Base-by-base conservation (phyloP, 306 rosid genomes). In the Trifolium fragiferum region DNA sequence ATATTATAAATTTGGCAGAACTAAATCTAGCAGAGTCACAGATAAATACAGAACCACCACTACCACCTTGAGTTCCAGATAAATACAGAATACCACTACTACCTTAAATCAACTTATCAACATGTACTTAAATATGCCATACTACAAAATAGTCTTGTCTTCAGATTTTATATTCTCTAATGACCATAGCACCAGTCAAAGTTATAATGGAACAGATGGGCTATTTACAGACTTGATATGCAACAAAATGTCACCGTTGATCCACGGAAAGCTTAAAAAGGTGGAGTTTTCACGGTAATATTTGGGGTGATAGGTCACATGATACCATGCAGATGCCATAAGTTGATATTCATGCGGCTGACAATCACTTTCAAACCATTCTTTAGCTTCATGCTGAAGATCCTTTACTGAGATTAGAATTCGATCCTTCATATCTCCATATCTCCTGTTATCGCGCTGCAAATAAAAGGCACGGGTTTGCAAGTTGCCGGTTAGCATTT, bases 291-390 rank as follows among this genome's bases (percentile, higher is more conserved):
- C 82, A 3, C 47, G 80, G 76, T 51, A 72, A 76, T 82, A 76
- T 1, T 38, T 69, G 0, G 89, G 86, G 83, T 89, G 92, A 80
- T 87, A 94, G 30, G 96, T 85, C 23, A 92, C 97, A 67, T 86
- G 86, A 75, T 92, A 92, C 99, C 99, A 94, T 15, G 99, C 99
- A 8, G 90, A 87, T 3, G 99, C 96, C 89, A 94, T 12, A 20
- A 18, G 83, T 83, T 65, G 73, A 51, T 68, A 82, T 3, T 88
- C 84, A 1, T 67, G 25, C 1, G 38, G 85, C 27, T 65, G 46
- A 75, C 93, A 90, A 78, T 88, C 84, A 43, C 55, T 79, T 77
- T 92, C 89, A 16, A 92, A 86, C 93, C 96, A 87, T 47, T 77
- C 88, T 80, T 81, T 87, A 4, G 87, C 97, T 66, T 94, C 99